A percentile compares a stretch with the other conserved stretches of the same genome.
These are phyloP conservation scores for Rhamnella rubrinervis DNA, from an alignment of 331 rosid genomes.

Conservation along the genomic window DNA sequence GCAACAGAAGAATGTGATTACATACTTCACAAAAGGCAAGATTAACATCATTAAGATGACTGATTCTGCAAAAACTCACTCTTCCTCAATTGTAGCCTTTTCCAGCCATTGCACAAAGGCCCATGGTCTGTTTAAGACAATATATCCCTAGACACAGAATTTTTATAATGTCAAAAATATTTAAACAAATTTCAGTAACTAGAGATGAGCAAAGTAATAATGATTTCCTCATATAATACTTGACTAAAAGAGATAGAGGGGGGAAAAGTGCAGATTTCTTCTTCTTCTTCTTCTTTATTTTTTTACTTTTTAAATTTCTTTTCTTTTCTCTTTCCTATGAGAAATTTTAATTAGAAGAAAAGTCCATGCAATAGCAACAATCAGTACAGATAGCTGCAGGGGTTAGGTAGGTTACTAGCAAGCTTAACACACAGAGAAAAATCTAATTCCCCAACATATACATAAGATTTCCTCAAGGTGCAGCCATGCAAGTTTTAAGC, in stretches of 20 bases:
- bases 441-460: no score
- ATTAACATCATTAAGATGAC: conserved; percentile 9
- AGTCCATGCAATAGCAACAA: no score
- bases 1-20: conserved; percentile 26
- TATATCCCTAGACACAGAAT: conserved; percentile 62
- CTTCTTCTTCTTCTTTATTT: not conserved
- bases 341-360: no score
- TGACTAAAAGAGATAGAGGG: not conserved
- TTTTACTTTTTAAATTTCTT: not conserved
- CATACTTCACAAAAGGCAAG: conserved; percentile 5
- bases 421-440: no score
- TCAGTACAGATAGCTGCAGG: no score
- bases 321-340: no score
- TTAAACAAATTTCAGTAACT: not conserved
- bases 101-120: conserved; percentile 98
- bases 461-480: no score
- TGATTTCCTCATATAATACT: not conserved
- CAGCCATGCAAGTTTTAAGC: no score
- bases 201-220: not conserved
- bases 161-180: conserved; percentile 18
- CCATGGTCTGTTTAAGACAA: conserved; percentile 96
- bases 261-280: not conserved
- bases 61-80: conserved; percentile 54
- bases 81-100: conserved; percentile 76
- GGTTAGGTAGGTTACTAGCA: no score